Evolutionary conservation across 1,284 basidiomycete genomes (phyloP), one percentile per base, ranked within the genome.

Genomic region (Phylloporus sp.): DNA sequence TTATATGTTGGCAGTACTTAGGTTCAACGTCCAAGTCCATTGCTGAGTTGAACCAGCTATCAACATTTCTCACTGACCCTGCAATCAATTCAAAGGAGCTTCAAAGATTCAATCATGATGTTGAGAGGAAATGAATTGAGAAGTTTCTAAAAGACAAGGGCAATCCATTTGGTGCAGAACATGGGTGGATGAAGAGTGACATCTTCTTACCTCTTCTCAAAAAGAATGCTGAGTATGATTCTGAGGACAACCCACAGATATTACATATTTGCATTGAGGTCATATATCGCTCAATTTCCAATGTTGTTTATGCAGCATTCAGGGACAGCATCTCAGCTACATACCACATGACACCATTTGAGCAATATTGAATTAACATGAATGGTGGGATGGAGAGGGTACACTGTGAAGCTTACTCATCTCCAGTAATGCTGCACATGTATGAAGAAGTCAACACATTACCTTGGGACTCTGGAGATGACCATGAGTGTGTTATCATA

Each of bases 1-100:
- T 66, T 3, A 64, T 64, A 60, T 64, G 60, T 20, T 66, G 63
- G 60, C 65, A 64, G 11, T 67, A 61, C 22, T 58, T 51, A 12
- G 56, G 61, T 1, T 28, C 52, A 17, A 66, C 39, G 7, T 20
- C 31, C 8, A 67, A 67, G 31, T 63, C 64, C 2, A 37, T 20
- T 3, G 55, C n/a, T 1, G 56, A 66, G 34, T 39, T 65, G 2
- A 54, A 66, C 15, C 29, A n/a, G 8, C 28, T 60, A 1, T 55
- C 50, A 50, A 29, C 26, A 7, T 60, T 24, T 31, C 12, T 66
- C 22, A 5, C 12, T 2, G 37, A 58, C 11, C 47, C 39, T n/a
- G n/a, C n/a, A n/a, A n/a, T n/a, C n/a, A n/a, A n/a, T n/a, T n/a
- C n/a, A n/a, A n/a, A n/a, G n/a, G n/a, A n/a, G n/a, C n/a, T n/a